phyloP scores from a whole-genome alignment of 2,329 filamentous ascomycete genomes.

The Didymosphaeria variabile region DNA sequence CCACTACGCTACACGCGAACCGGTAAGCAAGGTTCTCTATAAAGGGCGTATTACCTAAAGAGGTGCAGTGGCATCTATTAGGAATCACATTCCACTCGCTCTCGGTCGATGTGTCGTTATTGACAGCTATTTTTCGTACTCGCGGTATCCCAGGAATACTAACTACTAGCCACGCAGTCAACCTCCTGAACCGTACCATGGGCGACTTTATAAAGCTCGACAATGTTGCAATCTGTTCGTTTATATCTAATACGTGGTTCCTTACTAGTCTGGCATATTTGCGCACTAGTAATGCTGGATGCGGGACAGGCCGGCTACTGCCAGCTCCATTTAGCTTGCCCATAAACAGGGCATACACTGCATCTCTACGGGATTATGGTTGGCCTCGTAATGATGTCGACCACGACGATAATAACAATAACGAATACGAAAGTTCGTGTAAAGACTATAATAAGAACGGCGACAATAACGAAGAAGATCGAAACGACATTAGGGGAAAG shows the following conservation, averaged over 20 bases:
- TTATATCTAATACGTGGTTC: conserved; percentile 14
- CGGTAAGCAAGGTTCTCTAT: too few species aligned
- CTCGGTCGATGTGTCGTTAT: conserved; percentile 11
- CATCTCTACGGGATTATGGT: too few species aligned
- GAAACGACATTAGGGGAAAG: conserved; percentile 15
- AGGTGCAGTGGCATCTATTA: too few species aligned
- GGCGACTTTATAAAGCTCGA: conserved; percentile 8
- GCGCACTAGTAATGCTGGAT: conserved; percentile 1
- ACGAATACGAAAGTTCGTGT: conserved; percentile 13
- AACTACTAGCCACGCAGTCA: conserved; percentile 8
- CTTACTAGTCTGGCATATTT: conserved; percentile 11
- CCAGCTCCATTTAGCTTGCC: conserved; percentile 1
- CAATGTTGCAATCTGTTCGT: conserved; percentile 8
- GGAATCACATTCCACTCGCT: too few species aligned
- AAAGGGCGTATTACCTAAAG: too few species aligned
- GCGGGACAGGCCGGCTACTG: conserved; percentile 10
- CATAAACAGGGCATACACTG: neutral
- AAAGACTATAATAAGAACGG: conserved; percentile 5
- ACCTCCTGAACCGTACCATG: conserved; percentile 13
- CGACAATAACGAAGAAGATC: conserved; percentile 8
- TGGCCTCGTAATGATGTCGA: too few species aligned
- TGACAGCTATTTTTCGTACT: conserved; percentile 16
- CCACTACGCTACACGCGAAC: too few species aligned
- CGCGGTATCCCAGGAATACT: conserved; percentile 9
- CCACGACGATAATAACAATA: too few species aligned